Evolutionary conservation across 495 filamentous ascomycete species (phyloP), one percentile per base, ranked within the genome.

Genomic region (Pseudotulostoma volvatum): DNA sequence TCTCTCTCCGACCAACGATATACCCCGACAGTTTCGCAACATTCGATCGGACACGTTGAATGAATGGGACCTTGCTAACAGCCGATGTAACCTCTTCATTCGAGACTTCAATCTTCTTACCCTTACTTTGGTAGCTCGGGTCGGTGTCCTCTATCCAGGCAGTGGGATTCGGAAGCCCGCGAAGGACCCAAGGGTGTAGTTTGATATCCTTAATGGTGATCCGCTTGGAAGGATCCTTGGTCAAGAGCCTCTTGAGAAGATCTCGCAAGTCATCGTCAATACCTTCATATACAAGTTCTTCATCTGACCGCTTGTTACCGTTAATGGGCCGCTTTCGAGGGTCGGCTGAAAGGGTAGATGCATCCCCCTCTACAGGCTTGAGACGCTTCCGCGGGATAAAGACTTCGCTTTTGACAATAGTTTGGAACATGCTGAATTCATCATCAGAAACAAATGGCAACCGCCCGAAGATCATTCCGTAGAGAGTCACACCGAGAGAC

Each of bases 401-500:
- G 4, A 87, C 76, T 15, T 93, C 81, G 36, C 90, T 80, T 43
- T 85, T 87, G 5, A 83, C 81, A 46, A 99, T 96, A 36, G 75
- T 77, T 46, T 77, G 72, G 57, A 94, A 94, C 60, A 99, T 78
- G 44, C 75, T 77, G 57, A 77, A 96, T 48, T 93, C 84, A 50
- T 87, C 82, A 46, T 87, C 76, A 30, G 84, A 84, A 41, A 92
- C 72, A 55, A 96, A 99, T 1, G 90, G 90, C 18, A 93, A 74
- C 15, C 90, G 82, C 7, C 86, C 90, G 50, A 78, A 99, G 25
- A 99, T 71, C 55, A 99, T 74, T 48, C 88, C 92, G 58, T 93
- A 99, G 1, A 99, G 70, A 0, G 90, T 99, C 13, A 96, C 83
- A 11, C 90, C 90, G 15, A 99, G 63, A 15, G 92, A 93, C 88